Percentiles rank a stretch among this genome's conserved stretches.
These are phyloP conservation scores for Ogataea salicorniae DNA, from an alignment of 805 yeast genomes.

Conservation along the genomic window DNA sequence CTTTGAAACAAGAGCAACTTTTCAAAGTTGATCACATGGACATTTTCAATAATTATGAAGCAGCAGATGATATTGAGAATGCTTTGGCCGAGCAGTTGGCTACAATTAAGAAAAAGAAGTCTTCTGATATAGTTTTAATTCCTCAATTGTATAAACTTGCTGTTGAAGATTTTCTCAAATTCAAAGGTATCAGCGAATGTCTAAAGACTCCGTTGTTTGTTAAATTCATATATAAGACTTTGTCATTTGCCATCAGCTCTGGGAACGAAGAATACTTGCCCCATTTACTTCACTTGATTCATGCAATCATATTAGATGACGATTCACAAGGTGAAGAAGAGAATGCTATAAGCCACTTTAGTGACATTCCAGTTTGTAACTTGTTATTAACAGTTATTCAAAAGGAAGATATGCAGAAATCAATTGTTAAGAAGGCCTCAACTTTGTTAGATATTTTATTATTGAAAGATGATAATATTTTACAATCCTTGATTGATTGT, in stretches of 20 bases:
- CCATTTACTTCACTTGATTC: slow-evolving; percentile 61
- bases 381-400: slow-evolving; percentile 48
- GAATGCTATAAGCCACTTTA: slow-evolving; percentile 29
- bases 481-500: slow-evolving; percentile 47
- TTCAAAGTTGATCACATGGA: slow-evolving; percentile 55
- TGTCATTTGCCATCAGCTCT: slow-evolving; percentile 46
- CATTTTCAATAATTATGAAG: slow-evolving; percentile 40
- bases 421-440: slow-evolving; percentile 51
- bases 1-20: slow-evolving; percentile 44
- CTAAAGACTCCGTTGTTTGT: slow-evolving; percentile 50
- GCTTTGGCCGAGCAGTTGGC: slow-evolving; percentile 42
- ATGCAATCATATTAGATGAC: slow-evolving; percentile 47
- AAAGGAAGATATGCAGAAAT: slow-evolving; percentile 42
- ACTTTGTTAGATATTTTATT: slow-evolving; percentile 47
- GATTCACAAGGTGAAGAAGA: slow-evolving; percentile 40
- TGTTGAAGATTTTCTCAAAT: slow-evolving; percentile 20
- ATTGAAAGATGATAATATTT: slow-evolving; percentile 41
- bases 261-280: slow-evolving; percentile 52
- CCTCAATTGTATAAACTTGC: slow-evolving; percentile 38
- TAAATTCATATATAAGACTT: slow-evolving; percentile 51
- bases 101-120: slow-evolving; percentile 30
- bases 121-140: slow-evolving; percentile 40
- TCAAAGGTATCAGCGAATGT: slow-evolving; percentile 43
- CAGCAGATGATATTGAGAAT: slow-evolving; percentile 48
- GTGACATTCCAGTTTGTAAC: slow-evolving; percentile 53